A percentile compares a stretch with the other conserved stretches of the same genome.
Evolutionary conservation across 1,139 yeast species (phyloP).

Genomic region (Arxiozyma slooffiae): DNA sequence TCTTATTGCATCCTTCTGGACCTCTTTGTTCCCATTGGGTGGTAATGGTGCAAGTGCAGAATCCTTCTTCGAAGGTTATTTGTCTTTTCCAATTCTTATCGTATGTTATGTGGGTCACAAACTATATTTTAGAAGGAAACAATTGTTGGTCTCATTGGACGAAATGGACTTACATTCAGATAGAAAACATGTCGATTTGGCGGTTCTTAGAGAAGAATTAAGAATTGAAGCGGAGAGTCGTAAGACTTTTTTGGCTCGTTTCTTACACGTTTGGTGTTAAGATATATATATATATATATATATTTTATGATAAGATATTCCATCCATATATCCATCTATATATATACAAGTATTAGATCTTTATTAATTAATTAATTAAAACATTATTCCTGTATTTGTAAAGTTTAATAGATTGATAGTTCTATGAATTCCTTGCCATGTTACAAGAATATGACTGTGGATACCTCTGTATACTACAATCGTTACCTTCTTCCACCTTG

Average conservation of each 20-base stretch:
- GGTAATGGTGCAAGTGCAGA: slow-evolving; percentile 41
- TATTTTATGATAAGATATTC: no score
- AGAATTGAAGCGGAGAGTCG: slow-evolving; percentile 44
- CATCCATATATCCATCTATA: not conserved
- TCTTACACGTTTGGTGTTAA: slow-evolving; percentile 47
- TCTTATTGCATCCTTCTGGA: slow-evolving; percentile 54
- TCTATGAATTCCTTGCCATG: no score
- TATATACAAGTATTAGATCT: no score
- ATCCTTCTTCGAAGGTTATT: slow-evolving; percentile 50
- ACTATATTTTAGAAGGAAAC: slow-evolving; percentile 47
- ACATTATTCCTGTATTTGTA: no score
- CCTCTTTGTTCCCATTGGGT: slow-evolving; percentile 61
- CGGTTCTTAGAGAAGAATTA: slow-evolving; percentile 54
- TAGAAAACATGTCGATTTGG: slow-evolving; percentile 58
- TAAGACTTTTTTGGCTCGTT: slow-evolving; percentile 45
- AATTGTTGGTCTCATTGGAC: slow-evolving; percentile 36
- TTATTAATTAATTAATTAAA: no score
- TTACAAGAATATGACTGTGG: no score
- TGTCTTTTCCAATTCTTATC: slow-evolving; percentile 53
- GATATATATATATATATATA: no score
- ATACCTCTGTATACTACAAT: no score
- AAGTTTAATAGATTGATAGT: no score
- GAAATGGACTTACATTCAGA: slow-evolving; percentile 62
- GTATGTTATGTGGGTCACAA: slow-evolving; percentile 51
- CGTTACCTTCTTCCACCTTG: not conserved